A percentile compares a stretch with the other conserved stretches of the same genome.
These are phyloP conservation scores for Escallonia rubra DNA, from an alignment of 129 eudicot species.

Conservation along the genomic window DNA sequence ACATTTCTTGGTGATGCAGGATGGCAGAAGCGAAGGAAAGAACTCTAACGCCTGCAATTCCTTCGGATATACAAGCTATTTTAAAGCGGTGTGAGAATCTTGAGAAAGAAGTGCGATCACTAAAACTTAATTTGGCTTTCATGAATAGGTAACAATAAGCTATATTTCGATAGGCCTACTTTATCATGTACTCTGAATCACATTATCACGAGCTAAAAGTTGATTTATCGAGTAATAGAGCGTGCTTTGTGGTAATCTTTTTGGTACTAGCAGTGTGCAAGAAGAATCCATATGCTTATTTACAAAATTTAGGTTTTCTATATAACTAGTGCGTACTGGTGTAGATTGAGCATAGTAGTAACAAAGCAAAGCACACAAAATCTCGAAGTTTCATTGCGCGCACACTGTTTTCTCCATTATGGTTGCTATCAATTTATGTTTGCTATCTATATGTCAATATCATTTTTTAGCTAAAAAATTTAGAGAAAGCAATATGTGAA, in stretches of 20 bases:
- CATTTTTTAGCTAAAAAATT: no score
- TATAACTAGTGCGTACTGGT: no score
- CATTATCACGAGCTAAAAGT: not conserved
- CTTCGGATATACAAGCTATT: constrained; percentile 77
- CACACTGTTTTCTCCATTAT: no score
- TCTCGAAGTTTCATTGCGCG: no score
- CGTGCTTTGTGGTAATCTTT: not conserved
- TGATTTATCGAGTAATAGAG: not conserved
- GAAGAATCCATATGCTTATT: no score
- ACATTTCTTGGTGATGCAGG: constrained; percentile 31
- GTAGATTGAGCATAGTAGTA: no score
- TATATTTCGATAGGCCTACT: not conserved
- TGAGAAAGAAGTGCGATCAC: constrained; percentile 88
- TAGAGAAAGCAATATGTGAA: no score
- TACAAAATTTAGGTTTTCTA: no score
- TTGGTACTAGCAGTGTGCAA: not conserved
- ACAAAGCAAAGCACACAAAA: no score
- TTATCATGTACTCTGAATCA: not conserved
- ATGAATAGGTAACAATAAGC: constrained; percentile 59
- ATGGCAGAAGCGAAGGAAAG: constrained; percentile 96
- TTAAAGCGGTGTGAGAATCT: constrained; percentile 81
- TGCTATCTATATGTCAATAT: no score
- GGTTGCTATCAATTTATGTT: no score
- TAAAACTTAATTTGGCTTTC: constrained; percentile 76
- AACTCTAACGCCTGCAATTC: constrained; percentile 56